phyloP scores from a whole-genome alignment of 768 basidiomycete genomes.

The Xerocomus brunneocitrinus region DNA sequence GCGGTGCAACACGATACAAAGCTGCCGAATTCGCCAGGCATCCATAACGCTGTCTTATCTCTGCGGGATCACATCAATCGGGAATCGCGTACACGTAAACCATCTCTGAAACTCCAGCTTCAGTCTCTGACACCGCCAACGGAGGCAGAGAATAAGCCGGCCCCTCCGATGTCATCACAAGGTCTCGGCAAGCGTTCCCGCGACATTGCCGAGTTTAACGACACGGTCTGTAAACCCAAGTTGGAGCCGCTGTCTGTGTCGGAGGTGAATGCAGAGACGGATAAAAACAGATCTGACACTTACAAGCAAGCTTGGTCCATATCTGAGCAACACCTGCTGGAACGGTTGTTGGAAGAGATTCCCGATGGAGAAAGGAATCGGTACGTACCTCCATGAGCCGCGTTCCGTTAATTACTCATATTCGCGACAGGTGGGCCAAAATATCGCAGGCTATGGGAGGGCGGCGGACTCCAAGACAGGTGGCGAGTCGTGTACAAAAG shows the following conservation, averaged over 20 bases:
- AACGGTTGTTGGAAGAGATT: constrained; percentile 68
- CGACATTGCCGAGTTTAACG: constrained; percentile 16
- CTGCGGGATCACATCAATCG: constrained; percentile 9
- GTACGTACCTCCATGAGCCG: constrained; percentile 33
- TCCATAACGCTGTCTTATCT: constrained; percentile 2
- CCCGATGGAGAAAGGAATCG: constrained; percentile 74
- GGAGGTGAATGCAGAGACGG: constrained; percentile 20
- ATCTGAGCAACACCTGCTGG: constrained; percentile 72
- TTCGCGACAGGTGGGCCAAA: constrained; percentile 59
- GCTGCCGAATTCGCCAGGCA: not conserved
- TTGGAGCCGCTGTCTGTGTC: constrained; percentile 10
- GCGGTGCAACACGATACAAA: constrained; percentile 1
- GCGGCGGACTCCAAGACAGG: constrained; percentile 70
- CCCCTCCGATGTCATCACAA: constrained; percentile 11
- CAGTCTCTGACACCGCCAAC: constrained; percentile 10
- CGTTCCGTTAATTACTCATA: constrained; percentile 8
- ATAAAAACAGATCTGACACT: constrained; percentile 46
- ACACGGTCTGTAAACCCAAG: constrained; percentile 12
- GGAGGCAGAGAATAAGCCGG: constrained; percentile 8
- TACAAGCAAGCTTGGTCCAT: constrained; percentile 80
- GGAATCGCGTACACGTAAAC: constrained; percentile 28
- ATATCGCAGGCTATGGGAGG: constrained; percentile 82
- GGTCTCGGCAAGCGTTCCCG: constrained; percentile 27
- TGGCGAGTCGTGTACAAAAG: constrained; percentile 86
- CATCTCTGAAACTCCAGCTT: constrained; percentile 28